phyloP scores from a whole-genome alignment of 768 basidiomycete species.

The Steccherinum ochraceum region DNA sequence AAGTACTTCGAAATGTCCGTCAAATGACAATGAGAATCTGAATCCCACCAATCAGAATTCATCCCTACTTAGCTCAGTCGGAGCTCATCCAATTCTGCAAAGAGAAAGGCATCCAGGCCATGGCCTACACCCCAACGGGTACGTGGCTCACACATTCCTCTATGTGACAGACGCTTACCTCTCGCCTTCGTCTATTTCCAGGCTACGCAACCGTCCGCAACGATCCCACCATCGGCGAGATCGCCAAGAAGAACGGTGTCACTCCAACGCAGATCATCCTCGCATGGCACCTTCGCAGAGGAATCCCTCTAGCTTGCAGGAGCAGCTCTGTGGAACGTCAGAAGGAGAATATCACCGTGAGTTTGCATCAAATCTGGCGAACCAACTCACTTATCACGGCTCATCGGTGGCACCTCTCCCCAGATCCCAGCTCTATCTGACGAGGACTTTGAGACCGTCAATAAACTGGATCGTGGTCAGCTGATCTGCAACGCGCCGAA shows the following conservation, averaged over 20 bases:
- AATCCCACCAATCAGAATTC: conserved; percentile 29
- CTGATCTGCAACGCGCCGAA: conserved; percentile 27
- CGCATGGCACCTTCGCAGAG: conserved; percentile 44
- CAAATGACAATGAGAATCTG: background rate
- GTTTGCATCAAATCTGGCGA: no score
- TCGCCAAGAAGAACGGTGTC: conserved; percentile 43
- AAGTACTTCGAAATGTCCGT: no score
- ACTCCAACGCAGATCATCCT: conserved; percentile 42
- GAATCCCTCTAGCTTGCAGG: conserved; percentile 40
- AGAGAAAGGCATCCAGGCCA: conserved; percentile 38
- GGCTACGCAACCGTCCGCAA: conserved; percentile 38
- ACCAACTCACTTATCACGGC: no score
- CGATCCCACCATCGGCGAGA: conserved; percentile 36
- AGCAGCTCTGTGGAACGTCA: conserved; percentile 41
- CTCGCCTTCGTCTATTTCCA: conserved; percentile 9
- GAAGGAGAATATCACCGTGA: conserved; percentile 42
- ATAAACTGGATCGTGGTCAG: conserved; percentile 26
- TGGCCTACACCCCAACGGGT: conserved; percentile 44
- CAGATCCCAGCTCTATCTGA: conserved; percentile 21
- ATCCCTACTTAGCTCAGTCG: conserved; percentile 43
- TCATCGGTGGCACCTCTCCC: no score
- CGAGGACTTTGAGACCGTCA: conserved; percentile 28
- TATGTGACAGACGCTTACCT: background rate
- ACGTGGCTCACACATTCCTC: background rate
- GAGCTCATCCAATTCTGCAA: conserved; percentile 38